Percentiles rank a stretch among this genome's conserved stretches.
These are phyloP conservation scores for Medakamo hakoo DNA, from an alignment of 139 green algal species.

Conservation along the genomic window DNA sequence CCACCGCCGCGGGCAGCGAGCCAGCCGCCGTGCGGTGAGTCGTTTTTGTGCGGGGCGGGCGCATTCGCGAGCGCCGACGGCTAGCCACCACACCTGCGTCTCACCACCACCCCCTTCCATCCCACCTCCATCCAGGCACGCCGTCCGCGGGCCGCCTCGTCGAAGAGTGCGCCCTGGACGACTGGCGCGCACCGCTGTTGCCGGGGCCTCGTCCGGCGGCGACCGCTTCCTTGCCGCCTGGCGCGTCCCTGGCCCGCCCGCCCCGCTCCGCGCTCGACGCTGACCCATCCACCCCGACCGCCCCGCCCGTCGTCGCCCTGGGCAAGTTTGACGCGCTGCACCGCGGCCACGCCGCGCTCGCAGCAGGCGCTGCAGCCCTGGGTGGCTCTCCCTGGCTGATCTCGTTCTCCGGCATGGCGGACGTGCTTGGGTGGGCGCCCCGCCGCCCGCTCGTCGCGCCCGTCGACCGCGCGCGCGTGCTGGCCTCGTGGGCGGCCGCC, in stretches of 20 bases:
- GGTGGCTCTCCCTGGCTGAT: slow-evolving; percentile 44
- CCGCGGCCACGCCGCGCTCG: slow-evolving; percentile 59
- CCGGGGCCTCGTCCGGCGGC: neutral
- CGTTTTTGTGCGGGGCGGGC: neutral
- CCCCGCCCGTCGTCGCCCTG: slow-evolving; percentile 45
- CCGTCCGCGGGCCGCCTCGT: neutral
- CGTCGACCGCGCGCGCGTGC: slow-evolving; percentile 45
- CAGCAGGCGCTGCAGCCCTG: slow-evolving; percentile 21
- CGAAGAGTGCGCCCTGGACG: neutral
- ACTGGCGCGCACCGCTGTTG: neutral
- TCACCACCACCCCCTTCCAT: neutral
- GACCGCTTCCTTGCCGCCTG: too few relatives aligned
- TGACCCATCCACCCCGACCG: too few relatives aligned
- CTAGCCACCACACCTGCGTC: too few relatives aligned
- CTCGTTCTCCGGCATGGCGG: slow-evolving; percentile 70
- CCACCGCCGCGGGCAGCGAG: too few relatives aligned
- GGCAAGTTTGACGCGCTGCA: slow-evolving; percentile 94
- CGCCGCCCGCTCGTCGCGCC: slow-evolving; percentile 57
- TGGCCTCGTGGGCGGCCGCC: slow-evolving; percentile 39
- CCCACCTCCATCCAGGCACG: neutral
- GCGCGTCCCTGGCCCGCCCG: too few relatives aligned
- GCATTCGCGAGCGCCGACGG: too few relatives aligned
- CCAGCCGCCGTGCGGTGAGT: neutral
- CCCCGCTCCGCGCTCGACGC: too few relatives aligned
- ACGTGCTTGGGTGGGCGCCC: slow-evolving; percentile 51